Evolutionary conservation across 352 stramenopile genomes (phyloP).

Genomic region (Phytophthora cajani): DNA sequence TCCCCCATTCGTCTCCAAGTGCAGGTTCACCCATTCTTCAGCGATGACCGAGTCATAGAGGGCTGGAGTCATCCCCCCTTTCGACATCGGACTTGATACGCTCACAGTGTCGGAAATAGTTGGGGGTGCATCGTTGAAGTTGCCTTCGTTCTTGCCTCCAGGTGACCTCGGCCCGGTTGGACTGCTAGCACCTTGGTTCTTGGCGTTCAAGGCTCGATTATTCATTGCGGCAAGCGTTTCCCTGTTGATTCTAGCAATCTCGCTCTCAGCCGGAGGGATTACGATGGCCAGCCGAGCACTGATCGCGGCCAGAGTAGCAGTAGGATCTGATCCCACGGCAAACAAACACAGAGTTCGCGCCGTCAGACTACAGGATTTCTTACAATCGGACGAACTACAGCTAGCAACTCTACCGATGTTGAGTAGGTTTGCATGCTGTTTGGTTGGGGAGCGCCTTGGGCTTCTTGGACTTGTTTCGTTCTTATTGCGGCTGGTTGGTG

Average conservation of each 20-base stretch:
- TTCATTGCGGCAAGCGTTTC: conserved; percentile 40
- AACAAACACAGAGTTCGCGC: background rate
- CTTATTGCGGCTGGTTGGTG: conserved; percentile 6
- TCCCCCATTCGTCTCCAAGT: conserved; percentile 59
- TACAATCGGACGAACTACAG: too few species aligned
- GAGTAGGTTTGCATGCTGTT: conserved; percentile 44
- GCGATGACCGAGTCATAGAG: conserved; percentile 75
- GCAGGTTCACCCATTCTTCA: conserved; percentile 84
- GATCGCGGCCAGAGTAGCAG: conserved; percentile 62
- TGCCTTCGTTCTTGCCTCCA: background rate
- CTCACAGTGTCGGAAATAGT: conserved; percentile 5
- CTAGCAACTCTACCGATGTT: conserved; percentile 38
- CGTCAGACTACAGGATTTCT: background rate
- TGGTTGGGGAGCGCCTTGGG: conserved; percentile 31
- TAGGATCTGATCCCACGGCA: conserved; percentile 33
- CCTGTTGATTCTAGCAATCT: conserved; percentile 78
- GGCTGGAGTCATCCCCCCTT: conserved; percentile 36
- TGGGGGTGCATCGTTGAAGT: background rate
- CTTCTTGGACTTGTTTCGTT: conserved; percentile 23
- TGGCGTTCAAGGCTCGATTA: conserved; percentile 27
- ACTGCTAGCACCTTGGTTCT: conserved; percentile 17
- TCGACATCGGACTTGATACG: conserved; percentile 26
- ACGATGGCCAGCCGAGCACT: conserved; percentile 60
- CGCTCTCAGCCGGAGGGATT: conserved; percentile 66
- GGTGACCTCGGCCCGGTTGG: conserved; percentile 15